Evolutionary conservation across 2,329 filamentous ascomycete genomes (phyloP).

Genomic region (Falciphora oryzae): DNA sequence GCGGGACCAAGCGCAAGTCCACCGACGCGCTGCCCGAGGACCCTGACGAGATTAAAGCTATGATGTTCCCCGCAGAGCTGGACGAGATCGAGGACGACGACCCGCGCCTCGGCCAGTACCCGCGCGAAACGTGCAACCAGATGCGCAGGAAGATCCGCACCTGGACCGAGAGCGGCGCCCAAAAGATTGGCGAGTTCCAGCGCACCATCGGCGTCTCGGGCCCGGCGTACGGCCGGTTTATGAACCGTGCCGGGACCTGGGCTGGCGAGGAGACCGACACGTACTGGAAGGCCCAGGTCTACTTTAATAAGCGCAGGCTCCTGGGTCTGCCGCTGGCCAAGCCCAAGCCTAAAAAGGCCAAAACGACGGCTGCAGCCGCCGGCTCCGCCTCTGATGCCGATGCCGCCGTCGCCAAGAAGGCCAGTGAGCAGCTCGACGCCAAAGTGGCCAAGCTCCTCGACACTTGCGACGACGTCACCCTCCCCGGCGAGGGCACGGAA

Average conservation of each 20-base stretch:
- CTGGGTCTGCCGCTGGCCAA: constrained; percentile 33
- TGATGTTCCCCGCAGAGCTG: constrained; percentile 9
- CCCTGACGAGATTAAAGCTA: constrained; percentile 1
- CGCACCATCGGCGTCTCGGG: constrained; percentile 38
- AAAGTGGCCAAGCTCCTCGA: neutral
- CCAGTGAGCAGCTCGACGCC: constrained; percentile 24
- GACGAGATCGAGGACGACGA: constrained; percentile 8
- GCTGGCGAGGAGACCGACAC: constrained; percentile 28
- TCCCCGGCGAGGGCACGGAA: constrained; percentile 34
- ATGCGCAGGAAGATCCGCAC: constrained; percentile 26
- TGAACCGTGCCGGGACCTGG: constrained; percentile 38
- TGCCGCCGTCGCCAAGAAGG: constrained; percentile 20
- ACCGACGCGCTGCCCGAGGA: neutral
- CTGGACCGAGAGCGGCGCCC: constrained; percentile 42
- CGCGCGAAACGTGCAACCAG: constrained; percentile 10
- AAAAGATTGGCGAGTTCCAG: constrained; percentile 45
- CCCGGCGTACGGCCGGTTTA: constrained; percentile 36
- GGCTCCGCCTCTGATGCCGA: constrained; percentile 13
- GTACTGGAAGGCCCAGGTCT: constrained; percentile 30
- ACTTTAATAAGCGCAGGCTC: constrained; percentile 47
- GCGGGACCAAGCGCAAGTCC: constrained; percentile 10
- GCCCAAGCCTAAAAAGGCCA: constrained; percentile 21
- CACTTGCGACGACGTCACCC: neutral
- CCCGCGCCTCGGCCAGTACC: constrained; percentile 6
- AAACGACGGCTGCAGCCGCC: constrained; percentile 14